Base-by-base conservation (phyloP, 2,329 filamentous ascomycete species). In the Fusarium sp. region DNA sequence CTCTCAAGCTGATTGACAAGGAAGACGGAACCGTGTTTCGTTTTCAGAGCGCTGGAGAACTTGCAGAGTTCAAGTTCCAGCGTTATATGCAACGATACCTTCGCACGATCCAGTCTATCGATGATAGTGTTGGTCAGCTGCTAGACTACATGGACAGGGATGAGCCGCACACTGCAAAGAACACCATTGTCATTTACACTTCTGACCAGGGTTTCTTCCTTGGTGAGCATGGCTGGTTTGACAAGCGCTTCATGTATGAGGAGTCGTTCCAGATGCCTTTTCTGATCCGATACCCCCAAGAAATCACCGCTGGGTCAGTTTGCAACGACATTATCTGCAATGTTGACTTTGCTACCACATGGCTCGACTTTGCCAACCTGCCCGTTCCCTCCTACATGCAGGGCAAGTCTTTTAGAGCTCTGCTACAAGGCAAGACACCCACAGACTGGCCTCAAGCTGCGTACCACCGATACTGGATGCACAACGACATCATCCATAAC, bases 171-270 rank as follows among this genome's bases (percentile, higher is more conserved):
- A 76, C 88, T 1, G 79, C 83, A 0, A 80, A 86, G 1, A 84
- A 88, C 75, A 89, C 87, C 0, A 79, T 89, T 3, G 84, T 89
- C 4, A 82, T 88, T 35, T 89, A 89, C 72, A 88, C 85, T 1
- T 88, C 86, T 0, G 87, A 88, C 70, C 87, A 89, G 69, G 88
- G 87, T 10, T 89, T 89, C 81, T 89, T 89, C 78, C 84, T 89
- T 0, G 87, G 87, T 20, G 88, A 89, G 69, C 88, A 89, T 70
- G 87, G 88, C 61, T 89, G 87, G 87, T 89, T 89, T 72, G 88
- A 89, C 77, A 89, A 89, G 80, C 85, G 88, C 14, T 89, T 89
- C 79, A 89, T 89, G 85, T 89, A 89, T 77, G 88, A 89, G 72
- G 87, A 89, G 78, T 84, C 81, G 7, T 89, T 89, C 81, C 87